Evolutionary conservation across 768 basidiomycete species (phyloP).

Genomic region (Clavulina sp.): DNA sequence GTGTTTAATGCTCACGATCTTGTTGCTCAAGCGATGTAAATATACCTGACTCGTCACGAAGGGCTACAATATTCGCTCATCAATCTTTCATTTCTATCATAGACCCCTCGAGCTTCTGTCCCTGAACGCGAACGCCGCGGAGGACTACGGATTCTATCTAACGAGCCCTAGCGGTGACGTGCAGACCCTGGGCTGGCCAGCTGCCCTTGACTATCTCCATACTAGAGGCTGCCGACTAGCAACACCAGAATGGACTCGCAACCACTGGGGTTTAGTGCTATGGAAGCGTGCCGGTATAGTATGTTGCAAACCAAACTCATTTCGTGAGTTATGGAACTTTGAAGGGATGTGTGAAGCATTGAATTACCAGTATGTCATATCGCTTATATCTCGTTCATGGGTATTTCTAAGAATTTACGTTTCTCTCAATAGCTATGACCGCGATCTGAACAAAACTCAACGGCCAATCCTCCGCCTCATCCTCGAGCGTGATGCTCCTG

Average conservation of each 20-base stretch:
- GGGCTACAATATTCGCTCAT: too few species aligned
- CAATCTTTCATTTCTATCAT: too few species aligned
- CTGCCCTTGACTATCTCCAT: slow-evolving; percentile 38
- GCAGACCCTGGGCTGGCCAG: slow-evolving; percentile 36
- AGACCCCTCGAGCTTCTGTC: too few species aligned
- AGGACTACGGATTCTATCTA: too few species aligned
- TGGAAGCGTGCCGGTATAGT: slow-evolving; percentile 92
- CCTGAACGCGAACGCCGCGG: too few species aligned
- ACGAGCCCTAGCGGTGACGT: too few species aligned
- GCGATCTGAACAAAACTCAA: slow-evolving; percentile 58
- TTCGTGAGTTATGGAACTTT: slow-evolving; percentile 63
- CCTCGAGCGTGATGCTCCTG: slow-evolving; percentile 64
- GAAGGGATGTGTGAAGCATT: slow-evolving; percentile 66
- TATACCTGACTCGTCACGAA: too few species aligned
- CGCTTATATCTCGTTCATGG: not conserved
- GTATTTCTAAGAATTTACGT: slow-evolving; percentile 1
- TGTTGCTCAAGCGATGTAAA: too few species aligned
- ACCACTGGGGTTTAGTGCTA: slow-evolving; percentile 77
- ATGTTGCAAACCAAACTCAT: slow-evolving; percentile 43
- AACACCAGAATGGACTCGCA: slow-evolving; percentile 69
- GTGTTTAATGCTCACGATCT: too few species aligned
- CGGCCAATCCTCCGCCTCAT: slow-evolving; percentile 72
- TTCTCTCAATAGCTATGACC: slow-evolving; percentile 49
- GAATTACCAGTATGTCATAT: slow-evolving; percentile 49
- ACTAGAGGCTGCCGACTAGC: slow-evolving; percentile 46